Conservation (phyloP, 257 asterid species). For the Anisodus tanguticus region DNA sequence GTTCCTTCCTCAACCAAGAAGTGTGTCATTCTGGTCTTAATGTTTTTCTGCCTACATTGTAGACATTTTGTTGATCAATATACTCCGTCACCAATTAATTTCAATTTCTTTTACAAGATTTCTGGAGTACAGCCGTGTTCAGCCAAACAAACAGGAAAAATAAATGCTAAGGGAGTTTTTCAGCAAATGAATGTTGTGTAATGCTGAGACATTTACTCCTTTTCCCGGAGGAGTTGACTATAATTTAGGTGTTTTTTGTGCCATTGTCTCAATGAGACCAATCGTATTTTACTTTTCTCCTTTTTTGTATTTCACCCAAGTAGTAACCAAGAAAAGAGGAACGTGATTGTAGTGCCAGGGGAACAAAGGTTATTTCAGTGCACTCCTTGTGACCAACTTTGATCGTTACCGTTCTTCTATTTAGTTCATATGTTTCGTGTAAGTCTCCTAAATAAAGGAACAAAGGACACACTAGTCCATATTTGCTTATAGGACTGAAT, state of each 20-base stretch:
- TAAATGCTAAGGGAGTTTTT: constrained; percentile 20
- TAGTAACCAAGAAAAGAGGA: constrained; percentile 2
- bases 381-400: neutral
- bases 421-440: neutral
- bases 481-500: neutral
- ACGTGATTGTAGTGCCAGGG: constrained; percentile 20
- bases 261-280: neutral
- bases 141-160: constrained; percentile 24
- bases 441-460: neutral
- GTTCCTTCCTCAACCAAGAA: constrained; percentile 11
- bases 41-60: neutral
- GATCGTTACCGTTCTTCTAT: neutral
- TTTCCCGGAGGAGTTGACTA: constrained; percentile 14
- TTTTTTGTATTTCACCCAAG: neutral
- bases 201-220: constrained; percentile 16
- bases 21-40: neutral
- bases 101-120: constrained; percentile 25
- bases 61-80: constrained; percentile 24
- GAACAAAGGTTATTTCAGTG: neutral
- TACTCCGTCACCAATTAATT: neutral
- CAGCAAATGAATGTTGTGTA: constrained; percentile 28
- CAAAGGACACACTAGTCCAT: neutral
- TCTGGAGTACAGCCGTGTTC: neutral
- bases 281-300: constrained; percentile 23
- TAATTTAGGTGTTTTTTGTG: neutral